Evolutionary conservation across 2,329 filamentous ascomycete species (phyloP).

Genomic region (Hyphodiscus sp.): DNA sequence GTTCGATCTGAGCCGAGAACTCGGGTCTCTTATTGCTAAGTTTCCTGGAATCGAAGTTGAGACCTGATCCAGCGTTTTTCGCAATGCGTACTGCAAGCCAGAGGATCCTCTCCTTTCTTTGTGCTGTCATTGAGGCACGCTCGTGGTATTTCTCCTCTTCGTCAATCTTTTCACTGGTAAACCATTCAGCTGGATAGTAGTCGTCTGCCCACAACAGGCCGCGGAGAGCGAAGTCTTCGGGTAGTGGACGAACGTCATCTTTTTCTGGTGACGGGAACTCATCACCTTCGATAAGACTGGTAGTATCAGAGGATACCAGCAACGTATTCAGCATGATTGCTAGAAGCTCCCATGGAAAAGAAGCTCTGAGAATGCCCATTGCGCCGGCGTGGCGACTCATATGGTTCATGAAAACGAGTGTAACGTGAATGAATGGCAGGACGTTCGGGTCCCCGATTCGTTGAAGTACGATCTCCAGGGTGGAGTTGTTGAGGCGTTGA

Average conservation of each 20-base stretch:
- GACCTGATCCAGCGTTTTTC: slow-evolving; percentile 1
- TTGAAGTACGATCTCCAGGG: slow-evolving; percentile 13
- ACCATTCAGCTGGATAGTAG: slow-evolving; percentile 21
- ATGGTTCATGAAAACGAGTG: slow-evolving; percentile 17
- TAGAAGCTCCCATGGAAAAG: slow-evolving; percentile 18
- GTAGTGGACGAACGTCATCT: slow-evolving; percentile 17
- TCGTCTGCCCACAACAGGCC: slow-evolving; percentile 17
- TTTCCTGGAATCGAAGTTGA: slow-evolving; percentile 1
- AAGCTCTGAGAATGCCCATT: slow-evolving; percentile 10
- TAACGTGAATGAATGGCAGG: slow-evolving; percentile 18
- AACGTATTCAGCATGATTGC: slow-evolving; percentile 16
- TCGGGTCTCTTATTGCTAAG: neutral
- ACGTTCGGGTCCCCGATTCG: slow-evolving; percentile 21
- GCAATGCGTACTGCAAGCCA: slow-evolving; percentile 17
- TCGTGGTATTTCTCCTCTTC: slow-evolving; percentile 26
- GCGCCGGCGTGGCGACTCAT: slow-evolving; percentile 13
- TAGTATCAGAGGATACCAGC: slow-evolving; percentile 3
- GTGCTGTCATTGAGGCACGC: slow-evolving; percentile 21
- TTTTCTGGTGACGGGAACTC: slow-evolving; percentile 19
- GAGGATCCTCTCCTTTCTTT: slow-evolving; percentile 22
- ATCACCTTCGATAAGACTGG: slow-evolving; percentile 10
- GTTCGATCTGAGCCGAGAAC: neutral
- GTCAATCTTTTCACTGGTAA: slow-evolving; percentile 20
- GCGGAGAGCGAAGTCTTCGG: slow-evolving; percentile 20
- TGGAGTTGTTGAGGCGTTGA: slow-evolving; percentile 8